phyloP scores from a whole-genome alignment of 2,329 filamentous ascomycete species.

The Colletotrichum spinosum region DNA sequence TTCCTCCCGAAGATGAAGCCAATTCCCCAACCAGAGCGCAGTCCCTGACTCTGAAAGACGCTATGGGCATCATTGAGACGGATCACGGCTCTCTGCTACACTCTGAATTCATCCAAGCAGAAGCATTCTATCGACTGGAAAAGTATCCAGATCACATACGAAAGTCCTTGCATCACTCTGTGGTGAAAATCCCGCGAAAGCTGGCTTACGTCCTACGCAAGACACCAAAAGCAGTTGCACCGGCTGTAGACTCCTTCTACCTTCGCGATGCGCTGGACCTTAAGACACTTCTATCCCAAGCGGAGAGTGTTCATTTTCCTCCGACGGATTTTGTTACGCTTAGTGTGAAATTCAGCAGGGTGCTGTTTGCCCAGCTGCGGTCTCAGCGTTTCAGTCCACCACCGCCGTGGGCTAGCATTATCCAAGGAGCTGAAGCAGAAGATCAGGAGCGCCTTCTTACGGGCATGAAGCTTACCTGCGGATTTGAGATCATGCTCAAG shows the following conservation, averaged over 20 bases:
- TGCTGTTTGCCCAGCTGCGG: slow-evolving; percentile 90
- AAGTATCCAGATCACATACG: slow-evolving; percentile 84
- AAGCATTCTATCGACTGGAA: slow-evolving; percentile 89
- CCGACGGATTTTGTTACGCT: slow-evolving; percentile 83
- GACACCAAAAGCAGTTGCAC: slow-evolving; percentile 80
- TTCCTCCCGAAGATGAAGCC: slow-evolving; percentile 65
- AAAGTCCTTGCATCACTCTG: slow-evolving; percentile 80
- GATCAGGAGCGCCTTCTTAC: slow-evolving; percentile 65
- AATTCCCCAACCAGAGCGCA: slow-evolving; percentile 46
- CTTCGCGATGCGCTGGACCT: slow-evolving; percentile 84
- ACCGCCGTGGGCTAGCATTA: slow-evolving; percentile 57
- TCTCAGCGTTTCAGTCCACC: slow-evolving; percentile 84
- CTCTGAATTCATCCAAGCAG: slow-evolving; percentile 81
- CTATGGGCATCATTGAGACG: slow-evolving; percentile 69
- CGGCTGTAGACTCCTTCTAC: slow-evolving; percentile 92
- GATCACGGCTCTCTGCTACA: slow-evolving; percentile 72
- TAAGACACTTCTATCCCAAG: slow-evolving; percentile 71
- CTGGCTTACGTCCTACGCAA: slow-evolving; percentile 83
- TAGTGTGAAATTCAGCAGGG: slow-evolving; percentile 85
- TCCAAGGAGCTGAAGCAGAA: slow-evolving; percentile 42
- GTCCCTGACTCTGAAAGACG: slow-evolving; percentile 71
- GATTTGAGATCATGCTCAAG: slow-evolving; percentile 87
- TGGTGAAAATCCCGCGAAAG: slow-evolving; percentile 81
- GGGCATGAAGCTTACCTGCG: slow-evolving; percentile 91
- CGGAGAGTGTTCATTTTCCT: slow-evolving; percentile 71